Evolutionary conservation across 192 early-diverging fungal species (phyloP).

Genomic region (Linnemannia zychae): DNA sequence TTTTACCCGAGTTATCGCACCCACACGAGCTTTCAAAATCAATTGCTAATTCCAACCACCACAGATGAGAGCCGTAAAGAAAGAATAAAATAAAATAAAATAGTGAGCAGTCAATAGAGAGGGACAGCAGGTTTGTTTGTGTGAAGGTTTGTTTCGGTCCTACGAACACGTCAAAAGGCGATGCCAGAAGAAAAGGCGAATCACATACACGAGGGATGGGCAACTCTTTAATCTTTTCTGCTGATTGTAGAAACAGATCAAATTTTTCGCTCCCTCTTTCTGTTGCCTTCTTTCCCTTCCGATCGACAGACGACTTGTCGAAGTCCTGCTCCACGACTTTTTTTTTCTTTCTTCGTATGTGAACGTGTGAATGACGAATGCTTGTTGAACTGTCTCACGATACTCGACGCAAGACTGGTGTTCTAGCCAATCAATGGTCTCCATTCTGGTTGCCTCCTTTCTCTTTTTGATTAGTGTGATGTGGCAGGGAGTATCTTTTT

Average conservation of each 20-base stretch:
- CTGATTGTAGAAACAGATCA: neutral
- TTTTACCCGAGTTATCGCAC: neutral
- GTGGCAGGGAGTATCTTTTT: neutral
- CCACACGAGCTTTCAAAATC: neutral
- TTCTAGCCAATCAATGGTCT: neutral
- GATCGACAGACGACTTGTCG: neutral
- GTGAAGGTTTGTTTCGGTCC: no score
- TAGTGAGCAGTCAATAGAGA: neutral
- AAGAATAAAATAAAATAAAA: neutral
- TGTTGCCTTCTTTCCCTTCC: neutral
- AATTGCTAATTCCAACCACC: neutral
- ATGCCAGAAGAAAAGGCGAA: neutral
- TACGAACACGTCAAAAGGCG: neutral
- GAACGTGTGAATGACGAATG: neutral
- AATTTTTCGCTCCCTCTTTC: neutral
- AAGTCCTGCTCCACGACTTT: neutral
- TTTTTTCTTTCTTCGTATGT: conserved; percentile 2
- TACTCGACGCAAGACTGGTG: neutral
- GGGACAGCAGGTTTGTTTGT: neutral
- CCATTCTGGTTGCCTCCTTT: conserved; percentile 2
- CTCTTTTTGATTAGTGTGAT: neutral
- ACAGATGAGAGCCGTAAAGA: neutral
- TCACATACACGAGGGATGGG: neutral
- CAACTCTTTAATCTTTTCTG: conserved; percentile 13
- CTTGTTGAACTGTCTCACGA: neutral